These are phyloP conservation scores for Zymoseptoria tritici DNA, from an alignment of 2,329 filamentous ascomycete genomes.

Conservation along the genomic window DNA sequence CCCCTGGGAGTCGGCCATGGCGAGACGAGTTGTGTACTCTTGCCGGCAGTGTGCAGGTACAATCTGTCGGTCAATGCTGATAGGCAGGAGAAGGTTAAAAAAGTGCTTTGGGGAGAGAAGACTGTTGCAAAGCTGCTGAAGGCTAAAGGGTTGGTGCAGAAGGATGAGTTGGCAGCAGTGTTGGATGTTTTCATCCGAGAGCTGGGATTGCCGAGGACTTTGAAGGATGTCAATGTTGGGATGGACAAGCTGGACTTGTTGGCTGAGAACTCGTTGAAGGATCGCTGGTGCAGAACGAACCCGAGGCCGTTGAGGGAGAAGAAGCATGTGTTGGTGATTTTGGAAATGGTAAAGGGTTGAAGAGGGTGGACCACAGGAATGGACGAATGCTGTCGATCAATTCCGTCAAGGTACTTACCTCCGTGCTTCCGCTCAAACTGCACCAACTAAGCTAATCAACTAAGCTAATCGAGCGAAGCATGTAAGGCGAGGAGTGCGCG, in stretches of 20 bases:
- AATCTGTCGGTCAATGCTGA: constrained; percentile 39
- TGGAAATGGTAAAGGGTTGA: constrained; percentile 32
- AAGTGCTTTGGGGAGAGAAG: constrained; percentile 35
- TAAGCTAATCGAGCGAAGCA: no score
- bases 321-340: constrained; percentile 46
- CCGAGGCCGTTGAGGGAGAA: constrained; percentile 43
- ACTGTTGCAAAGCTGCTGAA: constrained; percentile 34
- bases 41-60: constrained; percentile 50
- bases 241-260: constrained; percentile 41
- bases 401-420: no score
- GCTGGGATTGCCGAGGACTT: constrained; percentile 47
- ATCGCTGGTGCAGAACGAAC: constrained; percentile 46
- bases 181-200: constrained; percentile 45
- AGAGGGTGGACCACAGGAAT: background rate
- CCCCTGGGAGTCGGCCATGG: constrained; percentile 53
- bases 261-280: constrained; percentile 44
- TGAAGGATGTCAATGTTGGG: constrained; percentile 46
- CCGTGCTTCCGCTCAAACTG: background rate
- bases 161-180: constrained; percentile 43
- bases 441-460: no score
- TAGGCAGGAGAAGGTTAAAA: constrained; percentile 35
- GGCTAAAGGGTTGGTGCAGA: constrained; percentile 16
- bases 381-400: no score
- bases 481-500: background rate
- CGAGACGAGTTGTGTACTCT: constrained; percentile 51